Conservation (phyloP, 2,329 filamentous ascomycete species). For the Alternaria burnsii region DNA sequence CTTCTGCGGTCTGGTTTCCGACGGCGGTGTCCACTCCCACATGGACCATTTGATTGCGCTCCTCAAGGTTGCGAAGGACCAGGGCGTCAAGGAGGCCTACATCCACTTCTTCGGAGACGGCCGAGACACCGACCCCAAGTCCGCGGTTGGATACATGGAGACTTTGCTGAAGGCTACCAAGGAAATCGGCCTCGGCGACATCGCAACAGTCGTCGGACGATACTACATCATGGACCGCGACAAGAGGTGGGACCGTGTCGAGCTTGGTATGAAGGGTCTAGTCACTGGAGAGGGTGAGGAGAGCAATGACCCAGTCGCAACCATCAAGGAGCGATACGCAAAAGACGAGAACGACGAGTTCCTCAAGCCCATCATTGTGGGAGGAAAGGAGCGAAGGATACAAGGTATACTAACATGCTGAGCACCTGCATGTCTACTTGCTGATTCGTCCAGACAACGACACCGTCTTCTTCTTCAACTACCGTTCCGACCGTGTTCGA, state of each 20-base stretch:
- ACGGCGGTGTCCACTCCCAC: constrained; percentile 96
- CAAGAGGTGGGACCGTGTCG: constrained; percentile 97
- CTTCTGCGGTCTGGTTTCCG: constrained; percentile 88
- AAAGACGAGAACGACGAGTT: constrained; percentile 95
- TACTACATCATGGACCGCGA: constrained; percentile 99
- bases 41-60: constrained; percentile 91
- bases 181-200: constrained; percentile 84
- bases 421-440: constrained; percentile 39
- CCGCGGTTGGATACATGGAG: constrained; percentile 85
- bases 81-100: constrained; percentile 87
- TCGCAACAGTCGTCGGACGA: constrained; percentile 91
- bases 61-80: constrained; percentile 87
- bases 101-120: constrained; percentile 99
- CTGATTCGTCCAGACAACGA: constrained; percentile 73
- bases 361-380: constrained; percentile 95
- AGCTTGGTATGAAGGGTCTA: constrained; percentile 87
- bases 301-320: constrained; percentile 82
- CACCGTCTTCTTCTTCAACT: constrained; percentile 99
- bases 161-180: constrained; percentile 81
- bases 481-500: constrained; percentile 95
- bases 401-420: constrained; percentile 66
- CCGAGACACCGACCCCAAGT: constrained; percentile 97
- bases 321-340: constrained; percentile 87
- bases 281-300: constrained; percentile 87
- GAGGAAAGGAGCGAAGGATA: constrained; percentile 84